Evolutionary conservation across 163 green algal genomes (phyloP), one percentile per base, ranked within the genome.

Genomic region (Chloroidium sp.): DNA sequence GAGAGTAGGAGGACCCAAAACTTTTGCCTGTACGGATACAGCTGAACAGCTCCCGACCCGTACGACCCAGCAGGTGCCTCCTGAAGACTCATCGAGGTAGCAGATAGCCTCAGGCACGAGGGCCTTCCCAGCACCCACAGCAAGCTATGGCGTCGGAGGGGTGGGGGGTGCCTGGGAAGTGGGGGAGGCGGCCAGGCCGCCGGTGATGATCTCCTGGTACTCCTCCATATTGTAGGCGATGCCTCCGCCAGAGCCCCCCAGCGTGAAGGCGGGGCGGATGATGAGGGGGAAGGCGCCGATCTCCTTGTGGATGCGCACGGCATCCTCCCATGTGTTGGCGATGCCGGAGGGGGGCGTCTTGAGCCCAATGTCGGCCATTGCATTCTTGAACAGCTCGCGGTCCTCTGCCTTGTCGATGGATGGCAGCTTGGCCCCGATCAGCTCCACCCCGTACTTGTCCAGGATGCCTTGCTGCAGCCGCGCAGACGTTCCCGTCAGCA

Each of bases 181-280:
- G 85, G 97, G 91, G 61, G 94, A 98, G 0, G 95, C 95, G 36
- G 92, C 82, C 60, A 98, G 88, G 62, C 95, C 95, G 12, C 84
- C 72, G 60, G 90, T 84, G 13, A 95, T 86, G 74, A 96, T 95
- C n/a, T 87, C 83, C 75, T 92, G 90, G 83, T 97, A 97, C 86
- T 99, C 96, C 67, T 98, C 94, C 84, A 93, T 88, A 89, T 98
- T 98, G 91, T 99, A 99, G 57, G 94, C 95, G 85, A 99, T 98
- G 84, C 95, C 96, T 78, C 95, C 96, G 62, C 96, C 95, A 0
- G 93, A 96, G 74, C 95, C 96, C 61, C 95, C 95, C 60, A 98
- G 93, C 0, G 96, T 99, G 88, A 99, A 99, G 12, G 96, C 95
- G 2, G 96, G 96, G 68, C 96, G 91, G 84, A 99, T 97, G 91